Percentiles rank a stretch among this genome's conserved stretches.
Evolutionary conservation across 164 flowering plant species (phyloP).

Genomic region (Umbellularia californica): DNA sequence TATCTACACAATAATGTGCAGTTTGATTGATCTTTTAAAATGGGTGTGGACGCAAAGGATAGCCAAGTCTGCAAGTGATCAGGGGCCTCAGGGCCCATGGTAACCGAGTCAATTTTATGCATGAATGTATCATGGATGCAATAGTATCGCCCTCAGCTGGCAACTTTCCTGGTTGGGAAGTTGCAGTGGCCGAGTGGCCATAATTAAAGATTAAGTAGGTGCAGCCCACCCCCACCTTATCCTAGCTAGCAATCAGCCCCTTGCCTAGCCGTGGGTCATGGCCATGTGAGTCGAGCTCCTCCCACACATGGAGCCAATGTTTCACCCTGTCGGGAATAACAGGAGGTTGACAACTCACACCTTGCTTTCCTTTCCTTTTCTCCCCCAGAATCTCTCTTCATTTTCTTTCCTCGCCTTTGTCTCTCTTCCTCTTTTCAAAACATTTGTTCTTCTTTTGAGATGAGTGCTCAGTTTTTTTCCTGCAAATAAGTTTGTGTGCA

Average conservation of each 20-base stretch:
- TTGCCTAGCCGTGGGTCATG: not conserved
- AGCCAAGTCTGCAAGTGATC: too few species aligned
- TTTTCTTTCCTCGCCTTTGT: not conserved
- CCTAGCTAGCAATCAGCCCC: slow-evolving; percentile 2
- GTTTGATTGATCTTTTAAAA: too few species aligned
- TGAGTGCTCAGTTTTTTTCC: not conserved
- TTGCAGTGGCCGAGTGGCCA: slow-evolving; percentile 12
- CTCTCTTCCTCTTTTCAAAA: slow-evolving; percentile 1
- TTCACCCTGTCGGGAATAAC: slow-evolving; percentile 2
- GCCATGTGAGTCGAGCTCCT: slow-evolving; percentile 1
- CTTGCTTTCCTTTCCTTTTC: slow-evolving; percentile 6
- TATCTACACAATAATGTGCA: too few species aligned
- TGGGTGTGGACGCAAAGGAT: too few species aligned
- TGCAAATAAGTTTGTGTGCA: not conserved
- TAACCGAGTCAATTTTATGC: too few species aligned
- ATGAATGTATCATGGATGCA: too few species aligned
- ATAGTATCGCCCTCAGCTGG: not conserved
- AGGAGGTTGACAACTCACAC: not conserved
- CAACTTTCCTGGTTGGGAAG: slow-evolving; percentile 26
- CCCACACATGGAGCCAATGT: not conserved
- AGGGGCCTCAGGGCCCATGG: too few species aligned
- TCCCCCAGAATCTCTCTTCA: not conserved
- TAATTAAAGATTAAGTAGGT: not conserved
- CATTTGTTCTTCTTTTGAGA: slow-evolving; percentile 3
- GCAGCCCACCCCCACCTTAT: not conserved